Evolutionary conservation across 23 red algal species (phyloP).

Genomic region (Pyropia yezoensis): DNA sequence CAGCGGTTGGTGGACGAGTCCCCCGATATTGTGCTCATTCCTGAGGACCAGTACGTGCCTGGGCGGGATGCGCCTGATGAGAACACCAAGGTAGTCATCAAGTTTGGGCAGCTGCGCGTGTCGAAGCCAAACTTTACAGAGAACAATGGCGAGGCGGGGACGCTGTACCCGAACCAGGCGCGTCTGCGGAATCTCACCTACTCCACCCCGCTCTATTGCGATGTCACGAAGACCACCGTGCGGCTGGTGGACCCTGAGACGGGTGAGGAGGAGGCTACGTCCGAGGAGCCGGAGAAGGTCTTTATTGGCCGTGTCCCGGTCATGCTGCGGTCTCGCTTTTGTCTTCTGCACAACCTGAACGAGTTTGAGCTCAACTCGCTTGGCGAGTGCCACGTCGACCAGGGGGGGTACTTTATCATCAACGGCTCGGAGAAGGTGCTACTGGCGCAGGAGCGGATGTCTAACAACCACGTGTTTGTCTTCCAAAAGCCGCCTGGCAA

Average conservation of each 20-base stretch:
- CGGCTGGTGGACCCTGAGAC: slow-evolving; percentile 28
- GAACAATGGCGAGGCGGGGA: slow-evolving; percentile 51
- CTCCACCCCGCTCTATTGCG: slow-evolving; percentile 79
- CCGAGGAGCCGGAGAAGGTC: slow-evolving; percentile 18
- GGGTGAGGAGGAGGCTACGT: slow-evolving; percentile 28
- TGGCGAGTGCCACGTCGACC: slow-evolving; percentile 94
- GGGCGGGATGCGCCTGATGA: slow-evolving; percentile 52
- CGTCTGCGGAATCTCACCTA: slow-evolving; percentile 90
- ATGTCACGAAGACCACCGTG: slow-evolving; percentile 41
- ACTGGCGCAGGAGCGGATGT: slow-evolving; percentile 97
- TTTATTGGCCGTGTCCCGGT: slow-evolving; percentile 82
- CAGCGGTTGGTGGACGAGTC: slow-evolving; percentile 79
- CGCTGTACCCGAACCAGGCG: slow-evolving; percentile 91
- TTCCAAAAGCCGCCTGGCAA: slow-evolving; percentile 48
- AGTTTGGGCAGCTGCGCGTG: slow-evolving; percentile 83
- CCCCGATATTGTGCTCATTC: slow-evolving; percentile 69
- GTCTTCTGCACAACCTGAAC: slow-evolving; percentile 48
- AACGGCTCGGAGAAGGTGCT: slow-evolving; percentile 98
- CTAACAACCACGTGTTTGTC: slow-evolving; percentile 82
- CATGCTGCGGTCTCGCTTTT: slow-evolving; percentile 88
- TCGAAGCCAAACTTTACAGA: slow-evolving; percentile 84
- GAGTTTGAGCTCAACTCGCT: slow-evolving; percentile 64
- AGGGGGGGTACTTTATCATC: slow-evolving; percentile 98
- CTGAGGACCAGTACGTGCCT: slow-evolving; percentile 85
- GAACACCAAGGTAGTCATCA: slow-evolving; percentile 58